A percentile compares a stretch with the other conserved stretches of the same genome.
These are phyloP conservation scores for Immersiella caudata DNA, from an alignment of 495 filamentous ascomycete genomes.

Conservation along the genomic window DNA sequence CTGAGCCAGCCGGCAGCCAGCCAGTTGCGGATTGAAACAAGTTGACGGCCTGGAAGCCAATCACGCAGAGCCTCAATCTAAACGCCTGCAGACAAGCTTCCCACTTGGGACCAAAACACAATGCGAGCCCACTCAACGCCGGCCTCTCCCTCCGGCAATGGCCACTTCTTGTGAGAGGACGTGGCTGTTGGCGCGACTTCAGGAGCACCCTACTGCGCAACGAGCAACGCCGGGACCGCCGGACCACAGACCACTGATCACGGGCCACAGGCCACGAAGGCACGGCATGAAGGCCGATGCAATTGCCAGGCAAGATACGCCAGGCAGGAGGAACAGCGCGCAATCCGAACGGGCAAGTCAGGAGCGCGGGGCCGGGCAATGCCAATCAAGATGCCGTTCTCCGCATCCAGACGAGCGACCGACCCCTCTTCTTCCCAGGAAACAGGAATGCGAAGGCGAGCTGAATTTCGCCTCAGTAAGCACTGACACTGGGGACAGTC, in stretches of 20 bases:
- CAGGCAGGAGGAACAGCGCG: background rate
- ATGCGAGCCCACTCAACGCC: constrained; percentile 16
- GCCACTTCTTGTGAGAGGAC: background rate
- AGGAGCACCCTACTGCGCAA: background rate
- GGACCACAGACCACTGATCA: background rate
- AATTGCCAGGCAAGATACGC: background rate
- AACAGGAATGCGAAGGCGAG: constrained; percentile 11
- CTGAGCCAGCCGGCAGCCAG: constrained; percentile 10
- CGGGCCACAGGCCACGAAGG: background rate
- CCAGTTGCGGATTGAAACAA: constrained; percentile 35
- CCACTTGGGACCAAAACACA: constrained; percentile 27
- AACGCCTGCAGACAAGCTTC: constrained; percentile 28
- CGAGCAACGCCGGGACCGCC: background rate
- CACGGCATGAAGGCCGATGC: background rate
- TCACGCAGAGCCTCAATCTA: constrained; percentile 27
- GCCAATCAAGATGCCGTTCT: constrained; percentile 6
- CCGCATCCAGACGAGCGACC: background rate
- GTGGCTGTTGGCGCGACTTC: constrained; percentile 8
- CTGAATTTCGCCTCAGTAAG: constrained; percentile 17
- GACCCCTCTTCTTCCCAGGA: constrained; percentile 17
- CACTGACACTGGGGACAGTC: background rate
- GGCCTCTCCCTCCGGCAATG: constrained; percentile 21
- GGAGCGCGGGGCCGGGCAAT: background rate
- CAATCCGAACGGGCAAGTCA: background rate
- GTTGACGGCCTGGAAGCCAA: constrained; percentile 28